These are phyloP conservation scores for Lophium mytilinum DNA, from an alignment of 495 filamentous ascomycete genomes.

Conservation along the genomic window DNA sequence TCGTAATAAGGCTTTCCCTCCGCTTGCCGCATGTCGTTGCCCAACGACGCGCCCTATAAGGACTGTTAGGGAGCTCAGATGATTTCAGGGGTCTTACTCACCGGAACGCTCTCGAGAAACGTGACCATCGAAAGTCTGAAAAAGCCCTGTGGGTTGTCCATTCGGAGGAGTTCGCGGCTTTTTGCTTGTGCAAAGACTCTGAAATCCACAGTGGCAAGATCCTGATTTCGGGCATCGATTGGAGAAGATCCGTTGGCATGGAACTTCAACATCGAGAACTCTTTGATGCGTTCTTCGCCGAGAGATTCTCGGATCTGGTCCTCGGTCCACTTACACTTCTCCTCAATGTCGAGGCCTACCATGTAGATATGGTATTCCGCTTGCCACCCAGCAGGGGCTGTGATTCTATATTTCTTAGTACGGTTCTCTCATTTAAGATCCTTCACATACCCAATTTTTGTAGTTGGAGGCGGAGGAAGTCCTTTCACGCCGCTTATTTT, in stretches of 20 bases:
- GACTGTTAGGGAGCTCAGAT: too few relatives aligned
- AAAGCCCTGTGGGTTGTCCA: background rate
- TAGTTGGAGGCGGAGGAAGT: constrained; percentile 11
- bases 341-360: constrained; percentile 14
- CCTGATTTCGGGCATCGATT: constrained; percentile 8
- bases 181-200: constrained; percentile 13
- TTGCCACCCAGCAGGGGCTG: constrained; percentile 11
- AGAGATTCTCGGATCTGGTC: constrained; percentile 2
- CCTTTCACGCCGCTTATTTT: constrained; percentile 6
- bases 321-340: constrained; percentile 17
- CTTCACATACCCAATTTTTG: constrained; percentile 7
- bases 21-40: too few relatives aligned
- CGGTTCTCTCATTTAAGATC: too few relatives aligned
- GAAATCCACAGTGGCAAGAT: constrained; percentile 11
- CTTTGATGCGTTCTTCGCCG: constrained; percentile 6
- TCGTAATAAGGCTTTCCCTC: constrained; percentile 25
- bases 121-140: too few relatives aligned
- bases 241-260: constrained; percentile 5
- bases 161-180: constrained; percentile 1
- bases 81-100: too few relatives aligned
- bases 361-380: constrained; percentile 12
- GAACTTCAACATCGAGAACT: constrained; percentile 13
- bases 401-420: background rate
- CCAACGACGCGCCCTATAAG: too few relatives aligned
- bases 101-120: too few relatives aligned